Percentiles rank a stretch among this genome's conserved stretches.
phyloP scores from a whole-genome alignment of 2,329 filamentous ascomycete genomes.

The Phaeophleospora eucalypticola region DNA sequence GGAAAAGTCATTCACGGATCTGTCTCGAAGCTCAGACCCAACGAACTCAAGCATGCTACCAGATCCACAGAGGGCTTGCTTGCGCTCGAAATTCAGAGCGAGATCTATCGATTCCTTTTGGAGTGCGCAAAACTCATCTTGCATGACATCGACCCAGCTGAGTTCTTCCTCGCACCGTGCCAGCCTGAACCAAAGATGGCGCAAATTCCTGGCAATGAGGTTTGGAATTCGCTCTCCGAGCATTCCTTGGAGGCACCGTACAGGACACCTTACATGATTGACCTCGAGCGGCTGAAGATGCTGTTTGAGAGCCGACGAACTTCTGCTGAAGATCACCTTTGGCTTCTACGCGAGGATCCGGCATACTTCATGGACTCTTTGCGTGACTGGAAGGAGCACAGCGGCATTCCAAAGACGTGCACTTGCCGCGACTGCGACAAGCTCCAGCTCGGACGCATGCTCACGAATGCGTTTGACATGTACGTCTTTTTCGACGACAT shows the following conservation, averaged over 20 bases:
- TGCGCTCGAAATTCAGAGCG: slow-evolving; percentile 50
- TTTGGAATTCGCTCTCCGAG: slow-evolving; percentile 15
- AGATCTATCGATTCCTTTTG: slow-evolving; percentile 48
- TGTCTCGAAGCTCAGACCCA: slow-evolving; percentile 5
- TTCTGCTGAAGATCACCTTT: slow-evolving; percentile 52
- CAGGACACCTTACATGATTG: slow-evolving; percentile 43
- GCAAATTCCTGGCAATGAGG: not conserved
- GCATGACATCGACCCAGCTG: slow-evolving; percentile 44
- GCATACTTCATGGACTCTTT: slow-evolving; percentile 50
- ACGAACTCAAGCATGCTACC: slow-evolving; percentile 10
- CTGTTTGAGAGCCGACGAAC: slow-evolving; percentile 43
- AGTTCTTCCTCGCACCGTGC: slow-evolving; percentile 14
- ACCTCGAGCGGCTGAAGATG: slow-evolving; percentile 44
- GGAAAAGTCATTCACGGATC: slow-evolving; percentile 22
- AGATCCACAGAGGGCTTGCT: slow-evolving; percentile 32
- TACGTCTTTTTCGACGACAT: slow-evolving; percentile 23
- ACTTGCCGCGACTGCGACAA: slow-evolving; percentile 14
- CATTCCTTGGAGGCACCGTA: slow-evolving; percentile 51
- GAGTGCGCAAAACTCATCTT: slow-evolving; percentile 47
- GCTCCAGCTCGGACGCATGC: slow-evolving; percentile 13
- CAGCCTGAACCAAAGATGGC: slow-evolving; percentile 12
- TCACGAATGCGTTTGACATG: slow-evolving; percentile 16
- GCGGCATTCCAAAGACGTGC: slow-evolving; percentile 26
- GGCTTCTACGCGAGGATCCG: slow-evolving; percentile 56
- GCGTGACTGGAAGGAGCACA: slow-evolving; percentile 46